Base-by-base conservation (phyloP, 768 basidiomycete species). In the Coprinellus aureogranulatus region DNA sequence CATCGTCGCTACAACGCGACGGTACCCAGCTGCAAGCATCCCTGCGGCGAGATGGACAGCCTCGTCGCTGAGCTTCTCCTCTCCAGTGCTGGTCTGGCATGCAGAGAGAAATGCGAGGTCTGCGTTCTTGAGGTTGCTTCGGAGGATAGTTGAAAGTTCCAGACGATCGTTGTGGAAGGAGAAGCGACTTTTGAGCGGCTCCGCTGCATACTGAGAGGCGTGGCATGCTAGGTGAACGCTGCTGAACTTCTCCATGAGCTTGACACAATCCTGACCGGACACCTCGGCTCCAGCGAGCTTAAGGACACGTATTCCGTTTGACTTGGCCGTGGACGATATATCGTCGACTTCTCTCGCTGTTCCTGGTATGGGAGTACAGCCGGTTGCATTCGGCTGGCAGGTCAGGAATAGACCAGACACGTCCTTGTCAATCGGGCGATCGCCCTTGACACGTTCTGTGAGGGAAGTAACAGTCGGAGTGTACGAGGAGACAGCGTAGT, bases 101-200 rank as follows among this genome's bases (percentile, higher is more conserved):
- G 78, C 76, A 0, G 77, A 76, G 1, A 79, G 63, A 59, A 75
- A 72, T 0, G 75, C 78, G 31, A 77, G 61, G 27, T 68, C 65
- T 12, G 64, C 56, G 26, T 59, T 42, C 8, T 50, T 23, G 8
- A 68, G 39, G 25, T 46, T 27, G 28, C 54, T 25, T 26, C 52
- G 18, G 12, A 65, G 57, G 3, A 65, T 60, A 4, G 34, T 28
- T 1, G 31, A 42, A 1, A 67, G 23, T 53, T 65, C 61, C 23
- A 68, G 57, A 22, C 39, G 45, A 0, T 63, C 61, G n/a, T 65
- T 61, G 41, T 68, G 60, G 2, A 70, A 60, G 28, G 53, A 46
- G 14, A 67, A 65, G 1, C 57, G 61, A 44, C 63, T 67, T 55
- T 72, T 56, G 3, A 66, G 54, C 8, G 73, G 69, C 6, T 62